Percentiles rank a stretch among this genome's conserved stretches.
These are phyloP conservation scores for Bruguiera hainesii DNA, from an alignment of 441 rosid genomes.

Conservation along the genomic window DNA sequence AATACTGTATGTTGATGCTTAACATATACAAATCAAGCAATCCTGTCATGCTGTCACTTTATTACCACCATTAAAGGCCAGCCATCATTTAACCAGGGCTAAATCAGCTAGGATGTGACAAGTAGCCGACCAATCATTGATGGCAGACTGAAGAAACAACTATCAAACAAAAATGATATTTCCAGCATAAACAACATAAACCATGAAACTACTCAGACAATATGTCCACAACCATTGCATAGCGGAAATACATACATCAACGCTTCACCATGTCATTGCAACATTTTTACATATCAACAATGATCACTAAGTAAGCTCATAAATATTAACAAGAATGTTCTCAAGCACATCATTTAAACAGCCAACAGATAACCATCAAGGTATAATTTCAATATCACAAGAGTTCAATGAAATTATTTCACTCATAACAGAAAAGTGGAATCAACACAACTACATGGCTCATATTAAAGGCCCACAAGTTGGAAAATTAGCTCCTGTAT, in stretches of 20 bases:
- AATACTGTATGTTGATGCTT: neutral
- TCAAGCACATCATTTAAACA: neutral
- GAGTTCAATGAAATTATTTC: too few relatives aligned
- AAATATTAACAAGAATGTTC: too few relatives aligned
- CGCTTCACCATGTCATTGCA: neutral
- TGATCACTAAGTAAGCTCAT: too few relatives aligned
- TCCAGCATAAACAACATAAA: neutral
- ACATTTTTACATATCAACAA: neutral
- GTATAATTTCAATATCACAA: too few relatives aligned
- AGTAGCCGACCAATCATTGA: neutral
- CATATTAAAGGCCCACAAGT: too few relatives aligned
- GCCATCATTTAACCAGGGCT: neutral
- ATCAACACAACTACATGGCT: too few relatives aligned
- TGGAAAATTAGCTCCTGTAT: too few relatives aligned
- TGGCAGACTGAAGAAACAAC: neutral
- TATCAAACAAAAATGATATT: too few relatives aligned
- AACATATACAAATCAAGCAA: conserved; percentile 1
- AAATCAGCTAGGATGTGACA: too few relatives aligned
- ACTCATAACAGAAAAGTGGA: too few relatives aligned
- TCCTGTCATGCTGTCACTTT: neutral
- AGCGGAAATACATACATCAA: neutral
- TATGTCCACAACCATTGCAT: neutral
- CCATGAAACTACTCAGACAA: neutral
- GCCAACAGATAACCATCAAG: neutral
- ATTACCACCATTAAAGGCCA: neutral